Evolutionary conservation across 1,284 basidiomycete genomes (phyloP).

Genomic region (Malassezia yamatoensis): DNA sequence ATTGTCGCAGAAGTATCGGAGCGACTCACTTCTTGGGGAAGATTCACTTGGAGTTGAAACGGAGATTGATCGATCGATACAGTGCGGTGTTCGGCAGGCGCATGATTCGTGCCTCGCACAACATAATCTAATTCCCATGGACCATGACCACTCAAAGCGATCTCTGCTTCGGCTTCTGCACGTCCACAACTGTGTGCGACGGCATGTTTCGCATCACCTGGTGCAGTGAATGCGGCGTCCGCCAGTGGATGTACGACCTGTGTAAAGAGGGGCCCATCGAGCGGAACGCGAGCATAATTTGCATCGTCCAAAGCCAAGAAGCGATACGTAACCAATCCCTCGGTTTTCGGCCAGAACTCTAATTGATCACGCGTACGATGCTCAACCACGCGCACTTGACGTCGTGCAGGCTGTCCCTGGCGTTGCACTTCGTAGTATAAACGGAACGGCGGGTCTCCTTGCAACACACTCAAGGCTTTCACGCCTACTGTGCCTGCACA

Average conservation of each 20-base stretch:
- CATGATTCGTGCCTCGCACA: slow-evolving; percentile 22
- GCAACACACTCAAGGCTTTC: slow-evolving; percentile 71
- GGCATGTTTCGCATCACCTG: slow-evolving; percentile 20
- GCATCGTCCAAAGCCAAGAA: slow-evolving; percentile 72
- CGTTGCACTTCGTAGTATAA: slow-evolving; percentile 64
- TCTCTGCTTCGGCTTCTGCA: slow-evolving; percentile 31
- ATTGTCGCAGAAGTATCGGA: slow-evolving; percentile 71
- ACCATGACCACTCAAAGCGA: slow-evolving; percentile 34
- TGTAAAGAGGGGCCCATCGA: slow-evolving; percentile 39
- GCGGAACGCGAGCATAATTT: slow-evolving; percentile 63
- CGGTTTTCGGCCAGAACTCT: slow-evolving; percentile 71
- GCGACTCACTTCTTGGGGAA: slow-evolving; percentile 53
- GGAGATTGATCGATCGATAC: slow-evolving; percentile 36
- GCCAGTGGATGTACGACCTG: slow-evolving; percentile 44
- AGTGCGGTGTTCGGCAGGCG: slow-evolving; percentile 20
- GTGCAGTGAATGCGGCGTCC: slow-evolving; percentile 31
- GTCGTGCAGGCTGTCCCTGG: slow-evolving; percentile 48
- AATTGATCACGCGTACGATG: slow-evolving; percentile 68
- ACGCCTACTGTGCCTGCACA: slow-evolving; percentile 91
- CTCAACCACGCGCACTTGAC: slow-evolving; percentile 55
- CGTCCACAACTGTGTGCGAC: slow-evolving; percentile 43
- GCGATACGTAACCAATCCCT: slow-evolving; percentile 78
- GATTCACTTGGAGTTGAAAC: slow-evolving; percentile 42
- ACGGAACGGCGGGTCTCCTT: slow-evolving; percentile 84
- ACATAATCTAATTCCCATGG: slow-evolving; percentile 43